phyloP scores from a whole-genome alignment of 352 stramenopile genomes.

The Phytophthora idaei region DNA sequence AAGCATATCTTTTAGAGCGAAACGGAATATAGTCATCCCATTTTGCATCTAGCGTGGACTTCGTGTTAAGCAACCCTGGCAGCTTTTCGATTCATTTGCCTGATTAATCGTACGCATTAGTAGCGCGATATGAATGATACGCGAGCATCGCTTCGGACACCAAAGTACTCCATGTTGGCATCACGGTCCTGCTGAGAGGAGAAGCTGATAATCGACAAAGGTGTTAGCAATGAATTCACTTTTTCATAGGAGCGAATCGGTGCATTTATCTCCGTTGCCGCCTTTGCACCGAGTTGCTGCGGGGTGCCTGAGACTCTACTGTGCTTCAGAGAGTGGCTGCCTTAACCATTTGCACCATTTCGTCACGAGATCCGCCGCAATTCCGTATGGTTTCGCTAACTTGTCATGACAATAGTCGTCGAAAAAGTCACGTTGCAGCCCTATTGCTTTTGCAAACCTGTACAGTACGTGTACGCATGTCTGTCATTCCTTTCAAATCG shows the following conservation, averaged over 20 bases:
- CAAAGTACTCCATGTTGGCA: not conserved
- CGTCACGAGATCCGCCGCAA: slow-evolving; percentile 22
- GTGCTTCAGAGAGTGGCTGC: no score
- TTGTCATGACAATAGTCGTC: slow-evolving; percentile 13
- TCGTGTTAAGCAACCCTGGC: no score
- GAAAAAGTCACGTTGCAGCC: no score
- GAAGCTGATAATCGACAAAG: slow-evolving; percentile 11
- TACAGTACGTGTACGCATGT: not conserved
- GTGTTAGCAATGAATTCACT: not conserved
- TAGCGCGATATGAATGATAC: no score
- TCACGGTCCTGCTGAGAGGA: slow-evolving; percentile 5
- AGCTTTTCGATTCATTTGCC: no score
- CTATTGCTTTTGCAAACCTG: not conserved
- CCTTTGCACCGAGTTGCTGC: not conserved
- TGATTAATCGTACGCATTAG: no score
- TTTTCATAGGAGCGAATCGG: slow-evolving; percentile 5
- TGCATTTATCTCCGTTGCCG: slow-evolving; percentile 6
- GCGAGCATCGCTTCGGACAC: slow-evolving; percentile 10
- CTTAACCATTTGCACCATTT: not conserved
- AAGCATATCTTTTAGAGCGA: slow-evolving; percentile 22
- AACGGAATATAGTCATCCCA: slow-evolving; percentile 18
- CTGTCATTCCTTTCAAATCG: slow-evolving; percentile 19
- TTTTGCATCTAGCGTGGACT: slow-evolving; percentile 10
- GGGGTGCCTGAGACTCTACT: no score
- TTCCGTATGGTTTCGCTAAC: slow-evolving; percentile 21